Evolutionary conservation across 352 stramenopile genomes (phyloP), one percentile per base, ranked within the genome.

Genomic region (Globisporangium lucens): DNA sequence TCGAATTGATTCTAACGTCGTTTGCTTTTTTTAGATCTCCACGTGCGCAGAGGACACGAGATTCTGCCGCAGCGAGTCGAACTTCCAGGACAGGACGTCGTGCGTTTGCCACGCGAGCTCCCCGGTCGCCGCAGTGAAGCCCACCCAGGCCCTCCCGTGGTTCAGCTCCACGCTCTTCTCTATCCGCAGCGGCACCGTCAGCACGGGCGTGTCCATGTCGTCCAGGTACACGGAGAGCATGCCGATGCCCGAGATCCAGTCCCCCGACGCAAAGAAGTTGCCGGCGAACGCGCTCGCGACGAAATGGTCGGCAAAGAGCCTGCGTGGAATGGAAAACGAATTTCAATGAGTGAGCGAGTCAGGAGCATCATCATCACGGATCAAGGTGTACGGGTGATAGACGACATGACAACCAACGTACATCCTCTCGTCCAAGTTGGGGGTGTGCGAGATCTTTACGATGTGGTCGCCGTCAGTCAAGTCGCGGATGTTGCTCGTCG

Each of bases 111-210:
- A 98, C 30, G 88, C 85, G 0, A 73, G 75, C 55, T 70, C 76
- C 5, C 91, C 91, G 0, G 95, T 98, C 33, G 90, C 80, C 2
- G 89, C 90, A 1, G 95, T 97, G 69, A 98, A 98, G n/a, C 95
- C 95, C 0, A 98, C 89, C 75, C 81, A 98, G 3, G 90, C 88
- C 2, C 92, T 83, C 10, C 84, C 84, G 52, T 97, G 93, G 52
- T 87, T 78, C 9, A 98, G 78, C 56, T 89, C 74, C 43, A 98
- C 63, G 4, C 80, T 90, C 27, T 75, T 71, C 51, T 94, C 89
- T 10, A 98, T 66, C 56, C 97, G 91, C 22, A 98, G 60, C 27
- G 91, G 90, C 13, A 97, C 89, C 10, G 76, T 84, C 17, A 98
- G 68, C 12, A 85, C 79, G 2, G 86, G 90, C 22, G 71, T 85